These are phyloP conservation scores for Magnusiomyces suaveolens DNA, from an alignment of 1,139 yeast genomes.

Conservation along the genomic window DNA sequence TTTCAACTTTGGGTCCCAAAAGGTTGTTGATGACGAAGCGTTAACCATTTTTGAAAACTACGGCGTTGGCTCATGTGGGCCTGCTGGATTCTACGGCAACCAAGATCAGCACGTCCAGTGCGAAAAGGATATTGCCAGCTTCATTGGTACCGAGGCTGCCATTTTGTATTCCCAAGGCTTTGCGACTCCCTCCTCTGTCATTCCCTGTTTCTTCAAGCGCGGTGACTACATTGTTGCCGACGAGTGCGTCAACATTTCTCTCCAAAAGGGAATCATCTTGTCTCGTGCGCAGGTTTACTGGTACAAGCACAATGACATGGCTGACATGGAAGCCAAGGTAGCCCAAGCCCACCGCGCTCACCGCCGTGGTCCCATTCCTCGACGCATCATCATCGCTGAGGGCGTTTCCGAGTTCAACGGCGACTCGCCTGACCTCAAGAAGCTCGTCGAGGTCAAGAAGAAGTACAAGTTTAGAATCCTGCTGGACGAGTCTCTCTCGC, in stretches of 20 bases:
- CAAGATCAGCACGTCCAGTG: slow-evolving; percentile 83
- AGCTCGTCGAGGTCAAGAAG: slow-evolving; percentile 63
- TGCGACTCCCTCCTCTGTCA: slow-evolving; percentile 86
- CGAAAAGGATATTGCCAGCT: slow-evolving; percentile 66
- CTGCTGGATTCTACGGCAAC: slow-evolving; percentile 94
- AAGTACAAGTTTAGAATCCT: slow-evolving; percentile 76
- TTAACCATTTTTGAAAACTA: slow-evolving; percentile 49
- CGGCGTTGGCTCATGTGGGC: slow-evolving; percentile 99
- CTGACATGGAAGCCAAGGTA: slow-evolving; percentile 64
- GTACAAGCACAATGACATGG: slow-evolving; percentile 81
- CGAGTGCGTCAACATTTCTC: slow-evolving; percentile 60
- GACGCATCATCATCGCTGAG: slow-evolving; percentile 87
- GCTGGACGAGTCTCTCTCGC: slow-evolving; percentile 76
- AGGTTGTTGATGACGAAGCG: slow-evolving; percentile 46
- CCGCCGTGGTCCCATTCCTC: slow-evolving; percentile 56
- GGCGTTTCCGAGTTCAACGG: slow-evolving; percentile 79
- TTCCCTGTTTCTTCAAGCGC: slow-evolving; percentile 90
- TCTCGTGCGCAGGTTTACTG: slow-evolving; percentile 75
- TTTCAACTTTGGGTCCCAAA: slow-evolving; percentile 51
- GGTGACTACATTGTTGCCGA: slow-evolving; percentile 92
- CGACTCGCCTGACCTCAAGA: slow-evolving; percentile 64
- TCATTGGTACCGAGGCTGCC: slow-evolving; percentile 66
- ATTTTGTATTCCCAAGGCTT: slow-evolving; percentile 91
- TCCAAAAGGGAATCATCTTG: slow-evolving; percentile 81
- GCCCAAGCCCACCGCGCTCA: slow-evolving; percentile 48